phyloP scores from a whole-genome alignment of 305 asterid genomes.

The Solanum hybrid region DNA sequence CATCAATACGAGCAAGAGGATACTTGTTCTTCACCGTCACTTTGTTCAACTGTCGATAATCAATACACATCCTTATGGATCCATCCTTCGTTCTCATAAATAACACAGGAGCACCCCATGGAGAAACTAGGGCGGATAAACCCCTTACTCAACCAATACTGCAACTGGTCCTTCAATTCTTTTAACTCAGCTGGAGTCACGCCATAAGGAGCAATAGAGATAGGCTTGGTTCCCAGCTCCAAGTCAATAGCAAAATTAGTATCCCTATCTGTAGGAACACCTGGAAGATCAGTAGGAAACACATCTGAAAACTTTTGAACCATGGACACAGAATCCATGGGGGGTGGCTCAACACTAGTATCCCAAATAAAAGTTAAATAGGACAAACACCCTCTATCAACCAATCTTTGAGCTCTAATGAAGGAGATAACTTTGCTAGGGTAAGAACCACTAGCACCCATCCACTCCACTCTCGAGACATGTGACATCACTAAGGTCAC shows the following conservation, averaged over 20 bases:
- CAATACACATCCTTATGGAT: neutral
- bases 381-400: neutral
- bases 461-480: neutral
- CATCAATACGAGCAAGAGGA: too few species aligned
- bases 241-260: neutral
- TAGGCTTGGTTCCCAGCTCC: neutral
- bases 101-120: neutral
- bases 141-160: neutral
- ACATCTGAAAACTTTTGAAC: too few species aligned
- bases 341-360: neutral
- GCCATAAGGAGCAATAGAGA: neutral
- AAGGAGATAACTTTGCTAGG: neutral
- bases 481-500: neutral
- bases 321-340: neutral
- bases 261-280: neutral
- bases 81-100: neutral
- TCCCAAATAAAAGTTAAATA: neutral
- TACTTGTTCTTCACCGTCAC: neutral
- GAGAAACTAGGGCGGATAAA: neutral
- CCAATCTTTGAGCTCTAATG: neutral
- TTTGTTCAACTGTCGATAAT: neutral
- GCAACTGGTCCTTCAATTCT: neutral
- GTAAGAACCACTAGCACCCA: neutral
- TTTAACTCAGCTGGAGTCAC: neutral
- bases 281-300: neutral